These are phyloP conservation scores for Sugiyamaella lignohabitans DNA, from an alignment of 805 yeast genomes.

Conservation along the genomic window DNA sequence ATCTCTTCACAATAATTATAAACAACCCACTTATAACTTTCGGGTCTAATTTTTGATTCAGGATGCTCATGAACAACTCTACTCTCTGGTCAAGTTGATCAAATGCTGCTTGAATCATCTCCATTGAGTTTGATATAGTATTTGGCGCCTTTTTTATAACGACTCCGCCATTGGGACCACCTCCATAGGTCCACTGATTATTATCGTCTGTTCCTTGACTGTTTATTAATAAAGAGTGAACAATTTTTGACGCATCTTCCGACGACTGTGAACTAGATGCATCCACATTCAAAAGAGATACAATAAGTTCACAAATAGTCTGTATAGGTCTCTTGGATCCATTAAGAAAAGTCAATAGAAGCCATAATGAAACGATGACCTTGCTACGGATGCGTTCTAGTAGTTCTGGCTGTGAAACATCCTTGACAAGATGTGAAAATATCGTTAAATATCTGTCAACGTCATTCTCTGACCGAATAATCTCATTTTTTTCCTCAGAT, in stretches of 20 bases:
- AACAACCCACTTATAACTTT: conserved; percentile 42
- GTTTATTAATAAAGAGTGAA: conserved; percentile 29
- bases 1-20: conserved; percentile 47
- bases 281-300: background rate
- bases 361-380: conserved; percentile 21
- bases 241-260: conserved; percentile 27
- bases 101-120: conserved; percentile 34
- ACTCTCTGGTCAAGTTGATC: conserved; percentile 40
- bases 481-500: background rate
- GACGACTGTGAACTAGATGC: background rate
- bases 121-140: conserved; percentile 5
- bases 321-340: conserved; percentile 17
- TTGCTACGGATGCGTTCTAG: conserved; percentile 6
- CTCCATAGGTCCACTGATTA: conserved; percentile 22
- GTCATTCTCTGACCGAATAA: conserved; percentile 34
- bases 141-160: background rate
- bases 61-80: conserved; percentile 38
- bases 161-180: conserved; percentile 26
- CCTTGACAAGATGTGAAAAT: conserved; percentile 51
- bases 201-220: conserved; percentile 22
- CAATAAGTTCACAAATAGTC: conserved; percentile 2
- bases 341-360: conserved; percentile 16
- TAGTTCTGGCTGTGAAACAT: conserved; percentile 10
- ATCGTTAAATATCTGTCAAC: conserved; percentile 62
- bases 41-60: conserved; percentile 44